Base-by-base conservation (phyloP, 495 filamentous ascomycete genomes). In the Lasiosphaeriaceae sp. region DNA sequence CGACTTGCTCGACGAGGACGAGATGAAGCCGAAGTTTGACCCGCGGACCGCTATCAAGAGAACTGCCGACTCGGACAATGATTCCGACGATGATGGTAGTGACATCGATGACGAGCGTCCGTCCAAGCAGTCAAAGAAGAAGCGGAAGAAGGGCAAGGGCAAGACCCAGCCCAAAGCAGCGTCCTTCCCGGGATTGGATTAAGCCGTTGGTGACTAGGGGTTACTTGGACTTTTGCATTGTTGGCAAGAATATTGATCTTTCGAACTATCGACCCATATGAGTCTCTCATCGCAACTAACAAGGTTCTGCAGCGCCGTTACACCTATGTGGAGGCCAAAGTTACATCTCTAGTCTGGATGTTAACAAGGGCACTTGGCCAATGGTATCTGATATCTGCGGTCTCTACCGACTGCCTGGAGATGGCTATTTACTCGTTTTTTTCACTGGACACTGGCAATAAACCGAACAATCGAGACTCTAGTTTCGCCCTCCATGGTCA, bases 81-180 rank as follows among this genome's bases (percentile, higher is more conserved):
- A 72, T 11, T 74, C 67, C 5, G 74, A 72, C 17, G 55, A 61
- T 6, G 64, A 59, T 37, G 53, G 68, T 44, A 68, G 65, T 45
- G 65, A 77, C 62, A 61, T 65, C 50, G 66, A 80, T 50, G 78
- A 74, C 26, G 76, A 74, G 54, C 77, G 74, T 51, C 76, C 72
- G 50, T 74, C 74, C 66, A 41, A 56, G 47, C 52, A 71, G 52
- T 49, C 62, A 46, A 67, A 70, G 63, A 77, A 77, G 67, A 78
- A 73, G 59, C 62, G 63, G 58, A 73, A 72, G 56, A 77, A 78
- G 39, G 77, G 74, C 35, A 83, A 82, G 66, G 61, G 63, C 7
- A 66, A 31, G 26, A 9, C 39, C 14, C 58, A 56, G 35, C 6
- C 19, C 1, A 58, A 55, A 55, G 55, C 20, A 3, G 60, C 51